These are phyloP conservation scores for Suillus fuscotomentosus DNA, from an alignment of 768 basidiomycete species.

Conservation along the genomic window DNA sequence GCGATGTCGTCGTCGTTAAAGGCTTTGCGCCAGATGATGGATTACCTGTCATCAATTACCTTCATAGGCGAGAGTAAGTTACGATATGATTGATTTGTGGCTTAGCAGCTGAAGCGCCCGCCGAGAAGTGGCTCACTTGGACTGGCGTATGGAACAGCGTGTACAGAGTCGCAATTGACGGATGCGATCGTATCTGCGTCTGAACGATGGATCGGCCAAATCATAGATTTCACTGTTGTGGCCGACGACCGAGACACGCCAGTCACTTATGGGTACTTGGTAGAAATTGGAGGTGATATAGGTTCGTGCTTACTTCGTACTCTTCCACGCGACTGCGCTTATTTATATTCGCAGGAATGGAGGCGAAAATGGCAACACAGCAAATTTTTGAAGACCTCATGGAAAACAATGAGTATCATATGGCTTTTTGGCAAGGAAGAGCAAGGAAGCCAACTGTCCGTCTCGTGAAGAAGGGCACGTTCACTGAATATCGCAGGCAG, in stretches of 20 bases:
- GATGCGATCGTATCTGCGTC: conserved; percentile 1
- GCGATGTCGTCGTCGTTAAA: conserved; percentile 6
- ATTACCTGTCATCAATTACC: conserved; percentile 7
- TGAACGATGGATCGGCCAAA: neutral
- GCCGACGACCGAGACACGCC: neutral
- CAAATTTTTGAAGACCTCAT: neutral
- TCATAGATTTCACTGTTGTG: conserved; percentile 8
- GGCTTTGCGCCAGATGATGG: conserved; percentile 12
- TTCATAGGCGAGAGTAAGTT: conserved; percentile 5
- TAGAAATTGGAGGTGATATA: conserved; percentile 3
- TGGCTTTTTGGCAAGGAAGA: neutral
- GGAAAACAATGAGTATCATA: neutral
- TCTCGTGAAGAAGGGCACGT: conserved; percentile 8
- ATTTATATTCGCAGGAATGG: neutral
- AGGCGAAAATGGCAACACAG: neutral
- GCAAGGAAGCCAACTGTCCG: conserved; percentile 8
- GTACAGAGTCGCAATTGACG: conserved; percentile 3
- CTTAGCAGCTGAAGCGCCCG: neutral
- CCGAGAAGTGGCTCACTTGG: conserved; percentile 8
- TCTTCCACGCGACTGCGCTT: neutral
- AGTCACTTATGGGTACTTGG: conserved; percentile 4
- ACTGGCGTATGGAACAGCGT: neutral
- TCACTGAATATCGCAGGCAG: conserved; percentile 9
- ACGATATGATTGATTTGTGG: neutral
- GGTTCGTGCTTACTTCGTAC: neutral